These are phyloP conservation scores for Trypanosoma brucei DNA, from an alignment of 208 protist genomes.

Conservation along the genomic window DNA sequence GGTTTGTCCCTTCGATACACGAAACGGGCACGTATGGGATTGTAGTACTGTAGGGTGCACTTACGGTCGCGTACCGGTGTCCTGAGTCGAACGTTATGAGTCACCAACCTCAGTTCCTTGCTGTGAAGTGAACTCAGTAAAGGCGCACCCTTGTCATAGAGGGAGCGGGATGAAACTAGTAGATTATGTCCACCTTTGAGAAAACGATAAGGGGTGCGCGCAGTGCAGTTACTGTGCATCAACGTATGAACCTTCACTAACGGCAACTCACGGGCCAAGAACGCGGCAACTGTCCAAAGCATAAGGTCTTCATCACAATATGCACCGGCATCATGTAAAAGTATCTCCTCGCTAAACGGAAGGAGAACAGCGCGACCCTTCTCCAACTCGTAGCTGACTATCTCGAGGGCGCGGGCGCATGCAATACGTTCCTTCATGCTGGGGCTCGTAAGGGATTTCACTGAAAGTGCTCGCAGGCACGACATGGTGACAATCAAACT, in stretches of 20 bases:
- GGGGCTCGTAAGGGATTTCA: slow-evolving; percentile 23
- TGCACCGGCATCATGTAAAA: slow-evolving; percentile 69
- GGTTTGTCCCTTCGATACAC: slow-evolving; percentile 86
- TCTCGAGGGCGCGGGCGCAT: slow-evolving; percentile 46
- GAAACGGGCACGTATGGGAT: slow-evolving; percentile 57
- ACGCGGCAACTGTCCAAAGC: slow-evolving; percentile 81
- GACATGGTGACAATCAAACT: slow-evolving; percentile 56
- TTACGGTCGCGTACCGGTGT: slow-evolving; percentile 51
- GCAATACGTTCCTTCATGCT: slow-evolving; percentile 26
- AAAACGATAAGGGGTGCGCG: slow-evolving; percentile 57
- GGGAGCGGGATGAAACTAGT: slow-evolving; percentile 25
- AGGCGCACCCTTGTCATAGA: slow-evolving; percentile 54
- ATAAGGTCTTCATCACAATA: slow-evolving; percentile 89
- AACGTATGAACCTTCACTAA: slow-evolving; percentile 77
- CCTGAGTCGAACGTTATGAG: slow-evolving; percentile 42
- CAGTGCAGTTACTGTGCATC: slow-evolving; percentile 38
- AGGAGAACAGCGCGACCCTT: slow-evolving; percentile 57
- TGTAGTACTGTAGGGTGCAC: slow-evolving; percentile 52
- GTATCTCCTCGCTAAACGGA: slow-evolving; percentile 69
- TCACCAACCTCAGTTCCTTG: slow-evolving; percentile 65
- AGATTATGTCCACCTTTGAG: slow-evolving; percentile 65
- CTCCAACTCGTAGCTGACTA: slow-evolving; percentile 72
- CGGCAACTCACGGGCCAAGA: slow-evolving; percentile 69
- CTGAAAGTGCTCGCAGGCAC: slow-evolving; percentile 52
- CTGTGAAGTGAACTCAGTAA: slow-evolving; percentile 56